These are phyloP conservation scores for Coniochaeta ligniaria DNA, from an alignment of 2,329 filamentous ascomycete species.

Conservation along the genomic window DNA sequence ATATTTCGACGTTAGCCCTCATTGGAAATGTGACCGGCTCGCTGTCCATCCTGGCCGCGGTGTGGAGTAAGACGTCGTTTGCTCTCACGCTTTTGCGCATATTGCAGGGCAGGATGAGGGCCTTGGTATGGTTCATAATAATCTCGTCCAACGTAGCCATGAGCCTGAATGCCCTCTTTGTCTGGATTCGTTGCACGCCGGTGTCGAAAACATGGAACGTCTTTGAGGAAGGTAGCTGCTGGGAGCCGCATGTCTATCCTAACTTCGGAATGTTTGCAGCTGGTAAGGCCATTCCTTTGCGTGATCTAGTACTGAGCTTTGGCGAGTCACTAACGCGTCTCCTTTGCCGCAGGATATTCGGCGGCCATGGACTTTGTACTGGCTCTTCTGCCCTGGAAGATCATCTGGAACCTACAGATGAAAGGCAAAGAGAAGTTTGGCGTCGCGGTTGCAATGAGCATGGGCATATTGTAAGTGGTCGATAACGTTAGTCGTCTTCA, in stretches of 20 bases:
- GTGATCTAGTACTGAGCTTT: background rate
- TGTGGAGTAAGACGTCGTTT: conserved; percentile 31
- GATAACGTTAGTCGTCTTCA: background rate
- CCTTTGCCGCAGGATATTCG: conserved; percentile 12
- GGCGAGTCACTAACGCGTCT: background rate
- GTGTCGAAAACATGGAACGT: conserved; percentile 4
- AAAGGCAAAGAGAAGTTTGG: conserved; percentile 21
- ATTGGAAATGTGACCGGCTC: conserved; percentile 16
- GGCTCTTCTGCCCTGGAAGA: conserved; percentile 20
- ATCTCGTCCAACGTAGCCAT: conserved; percentile 16
- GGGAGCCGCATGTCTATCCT: conserved; percentile 6
- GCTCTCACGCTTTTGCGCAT: conserved; percentile 25
- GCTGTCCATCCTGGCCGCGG: conserved; percentile 22
- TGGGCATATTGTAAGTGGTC: conserved; percentile 18
- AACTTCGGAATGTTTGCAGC: conserved; percentile 8
- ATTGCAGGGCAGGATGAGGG: conserved; percentile 16
- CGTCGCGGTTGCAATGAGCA: conserved; percentile 22
- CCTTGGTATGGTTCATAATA: conserved; percentile 23
- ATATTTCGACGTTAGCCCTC: conserved; percentile 11
- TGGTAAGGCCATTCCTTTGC: conserved; percentile 2
- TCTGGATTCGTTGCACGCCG: conserved; percentile 9
- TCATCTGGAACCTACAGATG: conserved; percentile 22
- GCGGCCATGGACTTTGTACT: conserved; percentile 19
- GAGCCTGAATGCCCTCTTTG: conserved; percentile 8
- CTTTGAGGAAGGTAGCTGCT: conserved; percentile 6